Evolutionary conservation across 305 asterid species (phyloP).

Genomic region (Fraxinus dipetala): DNA sequence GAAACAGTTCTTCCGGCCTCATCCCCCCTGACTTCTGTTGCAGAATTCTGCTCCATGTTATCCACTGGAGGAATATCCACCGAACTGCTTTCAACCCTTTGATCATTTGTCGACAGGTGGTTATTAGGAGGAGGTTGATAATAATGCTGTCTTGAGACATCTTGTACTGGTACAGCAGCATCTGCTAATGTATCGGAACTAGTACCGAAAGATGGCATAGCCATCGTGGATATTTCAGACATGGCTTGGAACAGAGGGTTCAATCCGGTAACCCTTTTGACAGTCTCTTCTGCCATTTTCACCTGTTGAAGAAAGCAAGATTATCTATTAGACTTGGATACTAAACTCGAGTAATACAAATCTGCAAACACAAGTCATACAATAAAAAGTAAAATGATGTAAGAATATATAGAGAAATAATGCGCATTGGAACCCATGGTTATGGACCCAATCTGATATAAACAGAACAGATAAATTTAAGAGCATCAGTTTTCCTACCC

Average conservation of each 20-base stretch:
- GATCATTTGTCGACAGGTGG: slow-evolving; percentile 42
- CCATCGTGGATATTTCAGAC: slow-evolving; percentile 63
- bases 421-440: not conserved
- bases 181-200: slow-evolving; percentile 65
- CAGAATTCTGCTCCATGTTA: slow-evolving; percentile 33
- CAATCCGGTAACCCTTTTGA: slow-evolving; percentile 84
- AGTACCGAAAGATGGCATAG: slow-evolving; percentile 50
- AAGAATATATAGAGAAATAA: not conserved
- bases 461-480: not conserved
- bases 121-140: slow-evolving; percentile 32
- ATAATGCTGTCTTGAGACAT: slow-evolving; percentile 40
- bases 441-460: not conserved
- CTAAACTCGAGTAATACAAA: not conserved
- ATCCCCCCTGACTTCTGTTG: slow-evolving; percentile 31
- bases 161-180: slow-evolving; percentile 67
- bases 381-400: not conserved
- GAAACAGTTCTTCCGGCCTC: slow-evolving; percentile 66
- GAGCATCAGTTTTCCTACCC: not conserved
- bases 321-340: not conserved
- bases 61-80: slow-evolving; percentile 21
- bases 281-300: slow-evolving; percentile 81
- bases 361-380: not conserved
- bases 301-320: slow-evolving; percentile 28
- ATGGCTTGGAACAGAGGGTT: slow-evolving; percentile 77
- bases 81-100: slow-evolving; percentile 42